Conservation (phyloP, 345 rosid genomes). For the Citrus hindsii region DNA sequence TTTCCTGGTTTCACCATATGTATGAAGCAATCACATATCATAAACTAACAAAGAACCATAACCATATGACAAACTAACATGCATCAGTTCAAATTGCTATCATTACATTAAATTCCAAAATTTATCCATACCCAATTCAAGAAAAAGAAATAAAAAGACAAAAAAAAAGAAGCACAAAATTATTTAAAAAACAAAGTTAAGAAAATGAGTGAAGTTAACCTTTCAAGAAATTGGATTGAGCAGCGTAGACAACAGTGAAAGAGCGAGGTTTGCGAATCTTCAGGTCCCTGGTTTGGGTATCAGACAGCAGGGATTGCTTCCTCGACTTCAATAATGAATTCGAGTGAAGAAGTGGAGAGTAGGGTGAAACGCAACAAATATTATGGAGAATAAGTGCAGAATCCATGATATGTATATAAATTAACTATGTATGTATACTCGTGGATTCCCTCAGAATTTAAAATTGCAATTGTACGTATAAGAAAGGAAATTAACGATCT, state of each 20-base stretch:
- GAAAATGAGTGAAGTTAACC: constrained; percentile 25
- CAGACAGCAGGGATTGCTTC: constrained; percentile 17
- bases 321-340: constrained; percentile 27
- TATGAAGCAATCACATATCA: neutral
- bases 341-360: constrained; percentile 21
- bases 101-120: neutral
- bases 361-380: constrained; percentile 19
- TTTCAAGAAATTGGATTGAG: constrained; percentile 47
- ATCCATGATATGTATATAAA: neutral
- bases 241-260: constrained; percentile 33
- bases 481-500: neutral
- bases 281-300: constrained; percentile 19
- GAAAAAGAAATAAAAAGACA: neutral
- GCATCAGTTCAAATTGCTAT: neutral
- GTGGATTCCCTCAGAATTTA: neutral
- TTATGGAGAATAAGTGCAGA: constrained; percentile 18
- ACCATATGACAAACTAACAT: neutral
- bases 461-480: neutral
- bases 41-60: neutral
- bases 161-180: neutral
- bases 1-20: neutral
- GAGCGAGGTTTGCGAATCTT: constrained; percentile 23
- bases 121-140: neutral
- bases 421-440: neutral
- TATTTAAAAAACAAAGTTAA: neutral